phyloP scores from a whole-genome alignment of 208 protist genomes.

The Leishmania turanica region DNA sequence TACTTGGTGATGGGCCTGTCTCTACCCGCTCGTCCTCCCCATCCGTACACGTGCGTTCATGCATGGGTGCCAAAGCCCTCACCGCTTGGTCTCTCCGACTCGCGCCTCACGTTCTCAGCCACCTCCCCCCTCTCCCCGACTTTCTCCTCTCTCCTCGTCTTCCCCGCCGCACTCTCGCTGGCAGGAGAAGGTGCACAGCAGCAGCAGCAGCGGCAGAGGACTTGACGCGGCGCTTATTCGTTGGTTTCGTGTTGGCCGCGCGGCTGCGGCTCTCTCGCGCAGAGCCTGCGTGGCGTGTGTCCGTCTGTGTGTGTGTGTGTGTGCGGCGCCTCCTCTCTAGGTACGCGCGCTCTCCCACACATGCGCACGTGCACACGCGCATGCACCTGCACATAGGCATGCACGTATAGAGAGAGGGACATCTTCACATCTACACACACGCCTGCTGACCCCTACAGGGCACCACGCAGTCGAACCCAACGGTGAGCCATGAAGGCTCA shows the following conservation, averaged over 20 bases:
- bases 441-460: not conserved
- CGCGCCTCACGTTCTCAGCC: too few relatives aligned
- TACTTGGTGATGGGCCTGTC: not conserved
- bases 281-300: not conserved
- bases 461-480: not conserved
- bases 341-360: too few relatives aligned
- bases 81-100: not conserved
- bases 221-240: not conserved
- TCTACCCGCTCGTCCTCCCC: not conserved
- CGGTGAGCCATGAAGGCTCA: conserved; percentile 19
- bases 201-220: too few relatives aligned
- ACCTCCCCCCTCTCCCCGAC: not conserved
- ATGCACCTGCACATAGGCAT: not conserved
- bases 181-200: too few relatives aligned
- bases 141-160: not conserved
- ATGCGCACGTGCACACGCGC: not conserved
- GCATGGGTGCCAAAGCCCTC: not conserved
- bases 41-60: not conserved
- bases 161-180: not conserved
- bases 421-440: not conserved
- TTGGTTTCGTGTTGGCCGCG: not conserved
- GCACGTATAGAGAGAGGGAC: too few relatives aligned
- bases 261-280: not conserved
- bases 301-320: not conserved
- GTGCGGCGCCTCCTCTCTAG: not conserved